Base-by-base conservation (phyloP, 2,329 filamentous ascomycete genomes). In the Aspergillus piperis region DNA sequence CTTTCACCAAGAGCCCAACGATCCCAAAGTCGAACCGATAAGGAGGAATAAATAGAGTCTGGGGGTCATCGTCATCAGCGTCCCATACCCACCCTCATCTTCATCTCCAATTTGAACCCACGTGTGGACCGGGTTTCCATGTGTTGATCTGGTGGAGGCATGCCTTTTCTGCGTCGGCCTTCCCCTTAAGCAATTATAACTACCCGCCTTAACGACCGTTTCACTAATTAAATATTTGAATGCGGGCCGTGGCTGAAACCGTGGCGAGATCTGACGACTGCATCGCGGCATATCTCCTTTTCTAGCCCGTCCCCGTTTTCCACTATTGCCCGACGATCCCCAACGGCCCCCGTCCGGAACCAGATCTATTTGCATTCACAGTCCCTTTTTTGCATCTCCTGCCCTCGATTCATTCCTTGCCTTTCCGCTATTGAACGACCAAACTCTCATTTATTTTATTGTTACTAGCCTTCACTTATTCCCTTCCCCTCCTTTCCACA, bases 381-480 rank as follows among this genome's bases (percentile, higher is more conserved):
- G 49, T 50, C 17, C 27, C 44, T 60, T 47, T 36, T 54, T 47
- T 27, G 51, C 47, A 57, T 59, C 52, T 54, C 39, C 36, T 54
- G 13, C 42, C 49, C 32, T 58, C 44, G 48, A 47, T 44, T 49
- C 41, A 48, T 41, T 51, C 47, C 58, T 49, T 21, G 19, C 17
- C 27, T 27, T 49, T 17, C 25, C 19, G 39, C 10, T 36, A 15
- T 49, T 27, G 44, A 49, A 23, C 23, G 23, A 48, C 23, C 13
- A 23, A 49, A 42, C 21, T 41, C 52, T 53, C 32, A 58, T 54
- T 41, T 38, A 23, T 58, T 52, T 44, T 57, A 32, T 48, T 51
- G 54, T 38, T 41, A 49, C 51, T 50, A 38, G 19, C 30, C 19
- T 39, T 27, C 36, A 27, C 32, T 54, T 54, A 8, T 30, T 32